Evolutionary conservation across 2,329 filamentous ascomycete genomes (phyloP), one percentile per base, ranked within the genome.

Genomic region (Metarhizium sp.): DNA sequence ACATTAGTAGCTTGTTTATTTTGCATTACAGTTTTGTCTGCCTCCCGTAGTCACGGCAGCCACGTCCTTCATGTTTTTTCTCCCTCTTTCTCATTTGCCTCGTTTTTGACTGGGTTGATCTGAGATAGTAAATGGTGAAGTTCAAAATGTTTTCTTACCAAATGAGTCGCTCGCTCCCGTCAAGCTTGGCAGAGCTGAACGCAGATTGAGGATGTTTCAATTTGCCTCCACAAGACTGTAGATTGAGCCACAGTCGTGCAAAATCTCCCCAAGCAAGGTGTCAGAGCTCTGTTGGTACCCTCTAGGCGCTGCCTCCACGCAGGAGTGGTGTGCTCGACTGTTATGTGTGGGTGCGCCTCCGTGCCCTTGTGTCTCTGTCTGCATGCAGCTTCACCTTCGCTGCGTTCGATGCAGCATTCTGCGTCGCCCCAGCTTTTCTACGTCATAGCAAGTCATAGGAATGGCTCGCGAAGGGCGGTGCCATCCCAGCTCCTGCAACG

Each of bases 371-470:
- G 20, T 48, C 4, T 30, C 25, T 48, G 45, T n/a, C 20, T 30
- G 45, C 45, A 48, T 48, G 25, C 45, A 48, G 45, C 45, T 40
- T 40, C 16, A 45, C n/a, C 18, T 29, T 48, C 45, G 18, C 18
- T 48, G 25, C 45, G 13, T 48, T 48, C 45, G 45, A 29, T 48
- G 45, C 45, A 53, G 52, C 42, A 46, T 30, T 40, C 32, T 29
- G 45, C 20, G 42, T 29, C 34, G 45, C 18, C 54, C 56, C 50
- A 30, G 54, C 52, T 32, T 55, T 50, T 43, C 36, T 57, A 57
- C 58, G 51, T 59, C 55, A 57, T 59, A 52, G 55, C 53, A 54
- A 59, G 51, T 59, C 55, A 57, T 59, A 52, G 55, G 55, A 54
- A 59, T 55, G 50, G 51, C 51, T 38, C 16, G 40, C 36, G 40